A percentile compares a stretch with the other conserved stretches of the same genome.
Conservation (phyloP, 768 basidiomycete genomes). For the Sarcodon sp. region DNA sequence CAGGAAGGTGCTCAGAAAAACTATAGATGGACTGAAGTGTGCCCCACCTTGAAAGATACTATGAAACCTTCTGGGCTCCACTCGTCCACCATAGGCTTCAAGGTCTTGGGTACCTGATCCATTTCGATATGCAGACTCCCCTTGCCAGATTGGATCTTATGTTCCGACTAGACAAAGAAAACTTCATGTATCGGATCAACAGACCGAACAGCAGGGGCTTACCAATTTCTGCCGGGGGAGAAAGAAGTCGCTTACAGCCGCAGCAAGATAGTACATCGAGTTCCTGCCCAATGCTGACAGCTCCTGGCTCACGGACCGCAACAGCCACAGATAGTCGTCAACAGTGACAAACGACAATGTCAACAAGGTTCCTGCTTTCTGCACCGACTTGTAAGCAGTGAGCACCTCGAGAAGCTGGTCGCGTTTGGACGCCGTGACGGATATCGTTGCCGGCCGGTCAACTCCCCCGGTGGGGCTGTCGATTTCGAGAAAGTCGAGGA, state of each 20-base stretch:
- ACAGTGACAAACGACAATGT: constrained; percentile 88
- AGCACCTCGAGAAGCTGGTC: constrained; percentile 60
- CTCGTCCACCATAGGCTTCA: constrained; percentile 87
- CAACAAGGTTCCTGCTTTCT: constrained; percentile 60
- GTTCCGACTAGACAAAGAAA: constrained; percentile 61
- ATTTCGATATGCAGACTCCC: constrained; percentile 91
- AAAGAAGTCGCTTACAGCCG: constrained; percentile 98
- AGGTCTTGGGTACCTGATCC: constrained; percentile 97
- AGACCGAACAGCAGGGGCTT: constrained; percentile 15
- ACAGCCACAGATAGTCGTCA: constrained; percentile 90
- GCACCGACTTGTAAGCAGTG: constrained; percentile 68
- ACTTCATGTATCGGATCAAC: not conserved
- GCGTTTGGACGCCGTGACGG: constrained; percentile 54
- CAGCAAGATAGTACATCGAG: constrained; percentile 93
- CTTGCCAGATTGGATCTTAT: constrained; percentile 97
- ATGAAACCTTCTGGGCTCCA: constrained; percentile 89
- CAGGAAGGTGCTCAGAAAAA: not conserved
- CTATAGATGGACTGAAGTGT: not conserved
- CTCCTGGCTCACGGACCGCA: constrained; percentile 73
- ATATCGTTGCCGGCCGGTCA: not conserved
- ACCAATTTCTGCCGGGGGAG: constrained; percentile 87
- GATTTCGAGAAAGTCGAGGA: constrained; percentile 88
- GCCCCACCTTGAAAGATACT: constrained; percentile 86
- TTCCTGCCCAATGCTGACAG: constrained; percentile 55
- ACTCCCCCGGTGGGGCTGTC: constrained; percentile 11